These are phyloP conservation scores for Brassica napus DNA, from an alignment of 345 rosid species.

Conservation along the genomic window DNA sequence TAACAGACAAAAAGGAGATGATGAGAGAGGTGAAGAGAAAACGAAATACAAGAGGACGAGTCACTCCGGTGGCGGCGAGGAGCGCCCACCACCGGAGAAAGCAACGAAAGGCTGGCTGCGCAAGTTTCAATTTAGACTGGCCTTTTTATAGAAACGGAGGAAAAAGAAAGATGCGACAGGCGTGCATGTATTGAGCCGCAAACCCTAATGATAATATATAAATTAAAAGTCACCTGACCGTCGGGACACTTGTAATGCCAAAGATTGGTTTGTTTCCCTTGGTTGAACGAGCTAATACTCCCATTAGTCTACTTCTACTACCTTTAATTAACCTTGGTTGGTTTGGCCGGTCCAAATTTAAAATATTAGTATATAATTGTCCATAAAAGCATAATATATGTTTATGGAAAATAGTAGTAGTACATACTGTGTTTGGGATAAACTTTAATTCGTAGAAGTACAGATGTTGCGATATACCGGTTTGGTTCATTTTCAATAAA, in stretches of 20 bases:
- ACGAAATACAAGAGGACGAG: no score
- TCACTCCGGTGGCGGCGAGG: no score
- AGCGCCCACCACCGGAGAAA: no score
- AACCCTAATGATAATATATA: slow-evolving; percentile 31
- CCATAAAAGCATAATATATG: slow-evolving; percentile 3
- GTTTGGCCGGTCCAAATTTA: slow-evolving; percentile 28
- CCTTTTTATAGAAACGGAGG: background rate
- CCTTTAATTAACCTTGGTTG: slow-evolving; percentile 7
- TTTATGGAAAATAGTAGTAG: background rate
- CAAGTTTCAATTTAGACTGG: background rate
- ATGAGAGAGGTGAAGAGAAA: no score
- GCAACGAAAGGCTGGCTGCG: no score
- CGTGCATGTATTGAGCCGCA: slow-evolving; percentile 45
- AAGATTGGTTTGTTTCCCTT: slow-evolving; percentile 1
- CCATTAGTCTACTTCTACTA: slow-evolving; percentile 32
- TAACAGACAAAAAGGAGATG: no score
- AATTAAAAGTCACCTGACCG: slow-evolving; percentile 36
- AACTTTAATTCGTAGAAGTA: background rate
- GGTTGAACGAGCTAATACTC: slow-evolving; percentile 36
- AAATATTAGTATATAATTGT: background rate
- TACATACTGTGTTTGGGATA: background rate
- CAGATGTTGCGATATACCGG: background rate
- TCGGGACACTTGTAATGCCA: background rate
- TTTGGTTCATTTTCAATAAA: background rate
- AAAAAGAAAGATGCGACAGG: slow-evolving; percentile 29